Percentiles rank a stretch among this genome's conserved stretches.
phyloP scores from a whole-genome alignment of 1,284 basidiomycete genomes.

The Baeospora myosura region DNA sequence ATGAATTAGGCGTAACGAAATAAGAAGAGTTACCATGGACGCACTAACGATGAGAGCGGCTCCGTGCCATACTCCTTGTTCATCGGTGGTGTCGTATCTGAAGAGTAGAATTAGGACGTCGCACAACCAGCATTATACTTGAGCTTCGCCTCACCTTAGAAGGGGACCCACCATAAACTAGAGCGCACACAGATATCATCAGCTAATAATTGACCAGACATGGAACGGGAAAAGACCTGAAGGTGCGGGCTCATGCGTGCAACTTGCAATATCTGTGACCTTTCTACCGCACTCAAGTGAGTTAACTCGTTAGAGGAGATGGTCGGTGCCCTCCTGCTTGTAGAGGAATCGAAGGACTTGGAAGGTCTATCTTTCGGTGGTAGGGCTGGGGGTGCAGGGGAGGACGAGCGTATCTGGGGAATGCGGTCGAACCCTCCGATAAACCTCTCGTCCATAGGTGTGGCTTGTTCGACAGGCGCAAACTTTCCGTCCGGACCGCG shows the following conservation, averaged over 20 bases:
- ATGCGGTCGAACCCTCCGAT: conserved; percentile 42
- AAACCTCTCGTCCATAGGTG: conserved; percentile 51
- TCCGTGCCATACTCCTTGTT: conserved; percentile 76
- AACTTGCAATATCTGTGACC: conserved; percentile 47
- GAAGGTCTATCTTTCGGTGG: conserved; percentile 26
- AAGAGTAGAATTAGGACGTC: conserved; percentile 6
- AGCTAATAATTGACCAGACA: conserved; percentile 4
- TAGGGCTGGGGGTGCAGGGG: conserved; percentile 14
- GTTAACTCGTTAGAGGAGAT: conserved; percentile 34
- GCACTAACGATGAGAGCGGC: conserved; percentile 79
- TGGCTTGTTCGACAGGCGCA: conserved; percentile 46
- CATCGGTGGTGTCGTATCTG: conserved; percentile 81
- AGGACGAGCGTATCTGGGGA: conserved; percentile 19
- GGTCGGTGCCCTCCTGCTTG: conserved; percentile 20
- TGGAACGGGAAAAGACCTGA: conserved; percentile 26
- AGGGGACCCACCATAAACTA: conserved; percentile 85
- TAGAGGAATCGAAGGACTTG: conserved; percentile 12
- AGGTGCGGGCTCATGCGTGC: conserved; percentile 67
- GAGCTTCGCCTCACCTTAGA: conserved; percentile 40
- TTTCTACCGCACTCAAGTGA: conserved; percentile 53
- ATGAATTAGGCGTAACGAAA: conserved; percentile 2
- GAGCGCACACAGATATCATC: conserved; percentile 17
- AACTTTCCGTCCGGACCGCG: conserved; percentile 45
- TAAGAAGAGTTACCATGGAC: conserved; percentile 23
- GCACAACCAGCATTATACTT: neutral